phyloP scores from a whole-genome alignment of 2,329 filamentous ascomycete genomes.

The Colletotrichum tropicicola region DNA sequence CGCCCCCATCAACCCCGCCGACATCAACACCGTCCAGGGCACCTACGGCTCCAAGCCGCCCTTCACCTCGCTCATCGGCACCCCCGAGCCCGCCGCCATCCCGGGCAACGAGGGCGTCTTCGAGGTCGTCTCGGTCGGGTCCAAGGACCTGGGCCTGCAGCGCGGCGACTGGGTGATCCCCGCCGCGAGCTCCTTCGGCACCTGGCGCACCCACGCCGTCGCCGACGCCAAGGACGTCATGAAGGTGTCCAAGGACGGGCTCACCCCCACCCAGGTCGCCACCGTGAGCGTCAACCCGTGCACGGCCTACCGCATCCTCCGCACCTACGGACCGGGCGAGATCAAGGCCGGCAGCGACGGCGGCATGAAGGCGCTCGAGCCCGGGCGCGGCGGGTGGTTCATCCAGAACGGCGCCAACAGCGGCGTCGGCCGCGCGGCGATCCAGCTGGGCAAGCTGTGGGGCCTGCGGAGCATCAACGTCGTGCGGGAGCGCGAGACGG shows the following conservation, averaged over 20 bases:
- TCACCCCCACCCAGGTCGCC: slow-evolving; percentile 81
- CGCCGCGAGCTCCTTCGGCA: slow-evolving; percentile 83
- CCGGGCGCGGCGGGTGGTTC: slow-evolving; percentile 81
- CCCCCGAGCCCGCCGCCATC: slow-evolving; percentile 77
- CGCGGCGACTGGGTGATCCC: slow-evolving; percentile 96
- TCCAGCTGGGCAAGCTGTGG: slow-evolving; percentile 88
- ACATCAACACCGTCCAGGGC: slow-evolving; percentile 98
- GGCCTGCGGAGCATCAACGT: slow-evolving; percentile 92
- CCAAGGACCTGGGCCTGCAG: slow-evolving; percentile 59
- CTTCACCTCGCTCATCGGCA: slow-evolving; percentile 81
- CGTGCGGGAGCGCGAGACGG: slow-evolving; percentile 75
- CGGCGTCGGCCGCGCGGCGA: slow-evolving; percentile 89
- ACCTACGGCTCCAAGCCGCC: slow-evolving; percentile 89
- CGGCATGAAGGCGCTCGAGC: slow-evolving; percentile 51
- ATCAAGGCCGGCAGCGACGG: slow-evolving; percentile 52
- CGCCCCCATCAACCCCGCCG: slow-evolving; percentile 93
- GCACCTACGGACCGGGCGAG: slow-evolving; percentile 72
- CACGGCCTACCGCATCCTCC: slow-evolving; percentile 92
- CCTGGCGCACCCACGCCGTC: slow-evolving; percentile 92
- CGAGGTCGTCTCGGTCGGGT: slow-evolving; percentile 80
- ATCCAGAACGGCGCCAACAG: slow-evolving; percentile 97
- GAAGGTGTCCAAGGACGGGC: slow-evolving; percentile 74
- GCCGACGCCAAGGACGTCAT: slow-evolving; percentile 67
- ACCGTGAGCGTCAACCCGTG: slow-evolving; percentile 94
- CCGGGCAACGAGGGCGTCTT: slow-evolving; percentile 94